Evolutionary conservation across 2,329 filamentous ascomycete genomes (phyloP).

Genomic region (Alternaria postmessia): DNA sequence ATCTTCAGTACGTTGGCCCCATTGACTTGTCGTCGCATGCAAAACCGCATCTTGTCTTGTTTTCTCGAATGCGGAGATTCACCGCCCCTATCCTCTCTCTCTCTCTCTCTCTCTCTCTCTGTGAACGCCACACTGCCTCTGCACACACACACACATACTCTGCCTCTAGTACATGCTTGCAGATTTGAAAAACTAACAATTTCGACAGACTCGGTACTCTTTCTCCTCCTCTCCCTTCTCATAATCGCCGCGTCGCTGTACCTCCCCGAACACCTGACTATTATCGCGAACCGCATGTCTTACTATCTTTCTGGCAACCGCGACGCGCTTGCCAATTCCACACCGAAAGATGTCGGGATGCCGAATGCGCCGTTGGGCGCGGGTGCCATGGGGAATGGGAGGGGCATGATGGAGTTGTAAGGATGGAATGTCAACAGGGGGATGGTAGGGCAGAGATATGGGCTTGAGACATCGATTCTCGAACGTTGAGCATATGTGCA

Average conservation of each 20-base stretch:
- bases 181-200: neutral
- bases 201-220: constrained; percentile 80
- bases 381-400: constrained; percentile 18
- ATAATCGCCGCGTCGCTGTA: constrained; percentile 89
- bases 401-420: constrained; percentile 36
- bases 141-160: neutral
- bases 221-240: constrained; percentile 87
- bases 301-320: constrained; percentile 94
- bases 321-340: constrained; percentile 29
- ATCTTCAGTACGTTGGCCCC: constrained; percentile 79
- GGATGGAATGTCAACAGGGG: no score
- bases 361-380: constrained; percentile 16
- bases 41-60: neutral
- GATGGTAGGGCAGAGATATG: no score
- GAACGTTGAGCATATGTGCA: no score
- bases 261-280: constrained; percentile 87
- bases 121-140: neutral
- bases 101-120: neutral
- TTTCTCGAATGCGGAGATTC: neutral
- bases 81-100: neutral
- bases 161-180: neutral
- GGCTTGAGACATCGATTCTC: no score
- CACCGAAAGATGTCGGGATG: constrained; percentile 22
- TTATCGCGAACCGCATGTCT: constrained; percentile 84
- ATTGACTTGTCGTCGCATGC: neutral